Base-by-base conservation (phyloP, 371 early-diverging fungal genomes). In the Mortierella sp. region DNA sequence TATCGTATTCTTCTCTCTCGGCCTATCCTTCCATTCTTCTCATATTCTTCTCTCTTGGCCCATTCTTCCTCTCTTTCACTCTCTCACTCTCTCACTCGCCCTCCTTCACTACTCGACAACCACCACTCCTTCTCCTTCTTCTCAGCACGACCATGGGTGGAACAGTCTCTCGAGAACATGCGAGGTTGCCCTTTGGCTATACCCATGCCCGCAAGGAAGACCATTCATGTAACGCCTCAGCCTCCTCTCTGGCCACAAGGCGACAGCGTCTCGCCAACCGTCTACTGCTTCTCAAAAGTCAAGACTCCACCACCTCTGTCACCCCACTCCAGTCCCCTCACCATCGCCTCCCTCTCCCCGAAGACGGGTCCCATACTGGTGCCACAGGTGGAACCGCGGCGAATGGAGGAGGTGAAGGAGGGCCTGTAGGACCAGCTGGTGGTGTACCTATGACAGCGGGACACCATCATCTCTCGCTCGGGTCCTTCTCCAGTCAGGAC, bases 91-190 rank as follows among this genome's bases (percentile, higher is more conserved):
- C 71, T 70, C 31, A 24, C 52, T 60, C 45, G 26, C 34, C 26
- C 63, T 50, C 45, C n/a, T 65, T 65, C 11, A 31, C 72, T 16
- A 70, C 31, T 72, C 34, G 58, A 42, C 55, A 48, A 57, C 76
- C 55, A 68, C 79, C 44, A 57, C n/a, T 21, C 21, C 57, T 55
- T 34, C 11, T 50, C 50, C 10, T n/a, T 60, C 60, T 26, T 60
- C 16, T 34, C 34, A 31, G 48, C 47, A 24, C 54, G 34, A 72
- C 48, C 54, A 84, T 84, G 84, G 84, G 84, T 16, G 75, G 57
- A 28, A 48, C 77, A 16, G 84, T 84, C 31, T 84, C 84, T 42
- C 77, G 84, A 11, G 84, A 84, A 65, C 84, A 84, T 45, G 84
- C 81, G 50, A 77, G 72, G 58, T 70, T 84, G 14, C 84, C 84